A percentile compares a stretch with the other conserved stretches of the same genome.
These are phyloP conservation scores for Emergomyces pasteurianus DNA, from an alignment of 2,329 filamentous ascomycete species.

Conservation along the genomic window DNA sequence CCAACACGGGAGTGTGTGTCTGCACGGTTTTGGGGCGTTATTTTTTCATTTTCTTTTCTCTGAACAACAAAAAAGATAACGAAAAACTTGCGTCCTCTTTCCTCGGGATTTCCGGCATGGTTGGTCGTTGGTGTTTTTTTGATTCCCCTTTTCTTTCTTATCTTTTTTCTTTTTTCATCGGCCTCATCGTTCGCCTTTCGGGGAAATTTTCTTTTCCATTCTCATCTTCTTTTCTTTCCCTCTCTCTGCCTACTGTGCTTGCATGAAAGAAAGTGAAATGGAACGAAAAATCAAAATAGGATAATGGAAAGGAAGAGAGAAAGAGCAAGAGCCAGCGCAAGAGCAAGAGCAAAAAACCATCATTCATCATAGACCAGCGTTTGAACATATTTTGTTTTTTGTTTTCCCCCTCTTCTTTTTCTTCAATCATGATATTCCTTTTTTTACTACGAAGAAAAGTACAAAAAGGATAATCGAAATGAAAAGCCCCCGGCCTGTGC, in stretches of 20 bases:
- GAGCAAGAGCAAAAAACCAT: background rate
- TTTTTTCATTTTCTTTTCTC: background rate
- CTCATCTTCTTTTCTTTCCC: background rate
- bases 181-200: background rate
- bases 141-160: background rate
- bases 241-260: slow-evolving; percentile 10
- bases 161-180: background rate
- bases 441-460: slow-evolving; percentile 3
- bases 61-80: background rate
- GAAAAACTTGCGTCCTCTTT: background rate
- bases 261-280: slow-evolving; percentile 8
- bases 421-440: slow-evolving; percentile 33
- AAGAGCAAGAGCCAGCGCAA: background rate
- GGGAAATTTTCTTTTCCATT: background rate
- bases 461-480: too few species aligned
- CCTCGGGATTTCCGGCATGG: background rate
- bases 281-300: background rate
- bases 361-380: slow-evolving; percentile 42
- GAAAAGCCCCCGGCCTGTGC: background rate
- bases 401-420: slow-evolving; percentile 28
- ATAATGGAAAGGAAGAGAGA: background rate
- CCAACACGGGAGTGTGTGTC: background rate
- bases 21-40: background rate
- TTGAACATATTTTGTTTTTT: slow-evolving; percentile 27
- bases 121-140: background rate